Conservation (phyloP, 164 flowering plant genomes). For the Pachysandra terminalis region DNA sequence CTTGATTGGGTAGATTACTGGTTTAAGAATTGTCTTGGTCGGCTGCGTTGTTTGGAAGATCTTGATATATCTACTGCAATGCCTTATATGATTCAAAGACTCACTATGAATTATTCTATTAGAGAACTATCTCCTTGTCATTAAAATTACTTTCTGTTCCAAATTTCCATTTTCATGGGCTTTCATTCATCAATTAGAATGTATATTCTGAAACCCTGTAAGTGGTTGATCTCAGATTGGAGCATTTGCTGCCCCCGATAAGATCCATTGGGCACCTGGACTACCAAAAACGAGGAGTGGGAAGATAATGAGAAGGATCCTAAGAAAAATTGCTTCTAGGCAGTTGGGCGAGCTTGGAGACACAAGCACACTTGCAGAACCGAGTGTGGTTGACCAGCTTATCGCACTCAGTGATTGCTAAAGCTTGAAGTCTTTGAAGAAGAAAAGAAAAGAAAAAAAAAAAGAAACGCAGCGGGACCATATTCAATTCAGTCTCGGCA, state of each 20-base stretch:
- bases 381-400: conserved; percentile 82
- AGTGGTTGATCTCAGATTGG: conserved; percentile 68
- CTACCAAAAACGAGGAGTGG: conserved; percentile 99
- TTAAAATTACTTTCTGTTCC: too few species aligned
- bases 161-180: too few species aligned
- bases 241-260: conserved; percentile 98
- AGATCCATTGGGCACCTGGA: conserved; percentile 97
- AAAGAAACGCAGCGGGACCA: not conserved
- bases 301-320: conserved; percentile 93
- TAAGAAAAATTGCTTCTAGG: conserved; percentile 88
- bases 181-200: too few species aligned
- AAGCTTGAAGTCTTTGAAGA: not conserved
- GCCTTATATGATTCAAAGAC: too few species aligned
- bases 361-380: conserved; percentile 96
- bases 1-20: too few species aligned
- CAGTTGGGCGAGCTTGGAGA: conserved; percentile 94
- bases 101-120: too few species aligned
- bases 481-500: not conserved
- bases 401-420: conserved; percentile 63
- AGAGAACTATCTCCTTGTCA: too few species aligned
- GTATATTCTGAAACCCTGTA: not conserved
- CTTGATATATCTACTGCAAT: too few species aligned
- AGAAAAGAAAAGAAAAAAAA: not conserved
- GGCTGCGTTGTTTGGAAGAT: too few species aligned
- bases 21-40: too few species aligned